Evolutionary conservation across 2,329 filamentous ascomycete genomes (phyloP).

Genomic region (Ceratocystis harringtonii): DNA sequence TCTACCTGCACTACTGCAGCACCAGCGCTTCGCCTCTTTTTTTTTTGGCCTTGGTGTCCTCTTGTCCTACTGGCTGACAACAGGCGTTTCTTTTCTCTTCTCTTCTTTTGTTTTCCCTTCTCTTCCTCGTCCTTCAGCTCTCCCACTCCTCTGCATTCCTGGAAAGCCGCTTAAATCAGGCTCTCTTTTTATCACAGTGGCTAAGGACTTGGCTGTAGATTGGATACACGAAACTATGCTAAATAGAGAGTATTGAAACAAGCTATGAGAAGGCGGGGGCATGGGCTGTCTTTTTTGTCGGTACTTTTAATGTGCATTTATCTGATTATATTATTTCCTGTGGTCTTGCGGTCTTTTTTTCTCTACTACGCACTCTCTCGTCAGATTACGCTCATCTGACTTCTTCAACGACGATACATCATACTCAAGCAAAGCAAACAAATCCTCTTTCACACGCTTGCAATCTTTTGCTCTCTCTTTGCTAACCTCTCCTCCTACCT

Average conservation of each 20-base stretch:
- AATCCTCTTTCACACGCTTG: neutral
- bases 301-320: neutral
- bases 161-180: neutral
- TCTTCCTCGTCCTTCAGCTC: neutral
- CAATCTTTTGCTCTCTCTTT: neutral
- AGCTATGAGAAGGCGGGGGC: neutral
- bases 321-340: neutral
- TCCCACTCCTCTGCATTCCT: neutral
- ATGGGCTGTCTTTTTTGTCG: neutral
- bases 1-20: neutral
- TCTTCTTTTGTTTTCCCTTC: neutral
- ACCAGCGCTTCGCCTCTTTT: slow-evolving; percentile 4
- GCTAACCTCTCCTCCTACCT: neutral
- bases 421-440: neutral
- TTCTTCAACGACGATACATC: neutral
- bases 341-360: neutral
- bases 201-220: neutral
- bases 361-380: neutral
- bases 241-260: neutral
- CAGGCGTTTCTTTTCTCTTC: neutral
- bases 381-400: neutral
- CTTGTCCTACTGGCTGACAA: neutral
- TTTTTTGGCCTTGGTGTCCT: neutral
- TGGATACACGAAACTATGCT: neutral
- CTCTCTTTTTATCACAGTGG: neutral